phyloP scores from a whole-genome alignment of 2,329 filamentous ascomycete genomes.

The Microsporum canis region DNA sequence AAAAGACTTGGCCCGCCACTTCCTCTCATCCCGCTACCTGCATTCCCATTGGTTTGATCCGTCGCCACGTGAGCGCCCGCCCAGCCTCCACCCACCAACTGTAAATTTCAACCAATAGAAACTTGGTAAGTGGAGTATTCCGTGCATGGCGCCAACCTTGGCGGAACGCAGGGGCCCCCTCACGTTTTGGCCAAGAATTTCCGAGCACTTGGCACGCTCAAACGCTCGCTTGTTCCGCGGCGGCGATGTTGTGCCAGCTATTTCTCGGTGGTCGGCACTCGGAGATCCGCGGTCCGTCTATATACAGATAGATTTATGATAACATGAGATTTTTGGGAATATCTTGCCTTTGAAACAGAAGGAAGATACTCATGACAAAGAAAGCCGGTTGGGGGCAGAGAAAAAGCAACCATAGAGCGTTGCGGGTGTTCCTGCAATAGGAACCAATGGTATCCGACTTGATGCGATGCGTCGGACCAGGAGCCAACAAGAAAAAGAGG shows the following conservation, averaged over 20 bases:
- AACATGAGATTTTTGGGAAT: too few relatives aligned
- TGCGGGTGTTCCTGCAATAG: neutral
- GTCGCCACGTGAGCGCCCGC: conserved; percentile 8
- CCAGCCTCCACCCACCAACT: neutral
- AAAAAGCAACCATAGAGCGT: neutral
- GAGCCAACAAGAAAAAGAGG: neutral
- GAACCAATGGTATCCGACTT: neutral
- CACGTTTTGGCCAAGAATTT: conserved; percentile 3
- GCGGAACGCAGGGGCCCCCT: neutral
- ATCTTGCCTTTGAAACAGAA: too few relatives aligned
- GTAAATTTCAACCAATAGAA: neutral
- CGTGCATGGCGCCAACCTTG: neutral
- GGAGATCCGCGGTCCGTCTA: neutral
- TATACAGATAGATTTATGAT: too few relatives aligned
- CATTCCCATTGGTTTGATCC: conserved; percentile 5
- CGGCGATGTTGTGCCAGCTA: neutral
- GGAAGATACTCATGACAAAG: too few relatives aligned
- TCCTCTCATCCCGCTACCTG: neutral
- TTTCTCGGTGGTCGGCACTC: neutral
- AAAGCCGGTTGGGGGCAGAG: neutral
- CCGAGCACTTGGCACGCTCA: neutral
- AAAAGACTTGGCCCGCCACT: conserved; percentile 11
- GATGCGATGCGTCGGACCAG: neutral
- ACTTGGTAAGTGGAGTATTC: neutral
- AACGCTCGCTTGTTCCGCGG: neutral